These are phyloP conservation scores for Cudoniella acicularis DNA, from an alignment of 495 filamentous ascomycete species.

Conservation along the genomic window DNA sequence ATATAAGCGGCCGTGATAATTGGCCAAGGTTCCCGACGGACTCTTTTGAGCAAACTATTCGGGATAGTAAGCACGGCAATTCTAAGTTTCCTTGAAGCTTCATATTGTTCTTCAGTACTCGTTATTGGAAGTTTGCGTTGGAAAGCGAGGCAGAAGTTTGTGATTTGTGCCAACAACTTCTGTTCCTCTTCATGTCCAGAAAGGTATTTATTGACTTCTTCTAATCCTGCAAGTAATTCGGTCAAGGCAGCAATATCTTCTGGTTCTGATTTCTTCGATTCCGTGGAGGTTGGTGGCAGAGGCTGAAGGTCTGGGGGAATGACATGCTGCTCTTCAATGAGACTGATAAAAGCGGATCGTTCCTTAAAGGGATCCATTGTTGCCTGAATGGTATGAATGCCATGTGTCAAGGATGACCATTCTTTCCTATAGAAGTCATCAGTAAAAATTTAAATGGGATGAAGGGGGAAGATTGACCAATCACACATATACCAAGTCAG, in stretches of 20 bases:
- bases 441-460: not conserved
- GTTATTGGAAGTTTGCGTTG: slow-evolving; percentile 1
- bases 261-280: not conserved
- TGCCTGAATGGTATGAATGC: not conserved
- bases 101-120: not conserved
- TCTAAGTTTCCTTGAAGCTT: not conserved
- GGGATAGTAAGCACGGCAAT: not conserved
- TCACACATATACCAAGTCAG: slow-evolving; percentile 3
- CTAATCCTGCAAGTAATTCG: not conserved
- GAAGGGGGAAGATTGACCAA: not conserved
- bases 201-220: not conserved
- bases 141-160: not conserved
- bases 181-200: not conserved
- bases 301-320: not conserved
- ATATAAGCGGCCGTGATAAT: not conserved
- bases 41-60: not conserved
- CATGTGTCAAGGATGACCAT: slow-evolving; percentile 4
- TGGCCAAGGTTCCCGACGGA: not conserved
- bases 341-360: not conserved
- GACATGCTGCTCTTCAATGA: not conserved
- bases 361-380: not conserved
- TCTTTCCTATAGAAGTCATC: not conserved
- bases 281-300: not conserved
- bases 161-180: not conserved
- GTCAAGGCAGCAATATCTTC: not conserved